Evolutionary conservation across 2,329 filamentous ascomycete species (phyloP), one percentile per base, ranked within the genome.

Genomic region (Reticulascus tulasneorum): DNA sequence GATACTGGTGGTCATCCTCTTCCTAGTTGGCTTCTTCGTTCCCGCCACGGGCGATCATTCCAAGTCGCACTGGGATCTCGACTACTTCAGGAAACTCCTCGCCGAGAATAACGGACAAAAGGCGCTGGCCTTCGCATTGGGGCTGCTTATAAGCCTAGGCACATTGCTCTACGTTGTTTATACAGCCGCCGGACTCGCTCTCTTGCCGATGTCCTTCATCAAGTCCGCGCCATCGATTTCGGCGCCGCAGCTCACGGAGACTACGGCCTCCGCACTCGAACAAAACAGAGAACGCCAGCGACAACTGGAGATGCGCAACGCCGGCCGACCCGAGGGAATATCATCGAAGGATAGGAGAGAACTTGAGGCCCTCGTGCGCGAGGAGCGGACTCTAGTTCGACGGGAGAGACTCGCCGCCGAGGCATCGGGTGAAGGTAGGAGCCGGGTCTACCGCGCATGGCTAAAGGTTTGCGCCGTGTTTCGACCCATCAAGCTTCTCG

Each of bases 11-110:
- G 71, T 90, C 30, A 78, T 91, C 29, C 67, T 98, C 11, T 94
- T 98, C 69, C 63, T 96, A 15, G 75, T 97, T 19, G 93, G 93
- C 27, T 95, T 97, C 69, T 96, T 98, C 59, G 82, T 94, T 1
- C 93, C 93, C 0, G 80, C 87, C 6, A 82, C 86, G 6, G 84
- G 79, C 42, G 72, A 81, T 44, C 73, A 73, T 41, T 71, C 71
- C 24, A 78, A 80, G 32, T 74, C 74, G 24, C 79, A 88, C 54
- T 73, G 84, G 52, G 87, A 95, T 51, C 70, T 96, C 38, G 91
- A 95, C 62, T 97, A 89, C 62, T 95, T 95, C 77, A 91, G 86
- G 66, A 78, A 79, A 36, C 69, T 97, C 9, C 67, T 97, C 29
- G 71, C 84, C 1, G 84, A 89, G 57, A 95, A 94, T 56, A 86